These are phyloP conservation scores for Penicillium sp. DNA, from an alignment of 2,329 filamentous ascomycete genomes.

Conservation along the genomic window DNA sequence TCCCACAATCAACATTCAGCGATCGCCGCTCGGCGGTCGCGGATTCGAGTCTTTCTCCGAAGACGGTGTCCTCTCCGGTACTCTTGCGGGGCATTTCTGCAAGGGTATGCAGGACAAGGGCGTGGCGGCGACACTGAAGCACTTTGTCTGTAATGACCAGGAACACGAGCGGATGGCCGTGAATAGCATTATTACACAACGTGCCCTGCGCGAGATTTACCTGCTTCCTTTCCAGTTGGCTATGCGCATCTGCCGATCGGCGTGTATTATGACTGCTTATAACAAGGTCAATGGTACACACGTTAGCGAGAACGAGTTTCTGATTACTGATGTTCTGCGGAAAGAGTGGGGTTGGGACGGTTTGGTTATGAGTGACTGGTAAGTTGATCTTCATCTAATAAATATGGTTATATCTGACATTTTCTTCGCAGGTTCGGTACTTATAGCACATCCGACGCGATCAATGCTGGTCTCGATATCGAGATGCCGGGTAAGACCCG, in stretches of 20 bases:
- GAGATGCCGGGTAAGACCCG: slow-evolving; percentile 50
- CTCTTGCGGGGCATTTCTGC: slow-evolving; percentile 69
- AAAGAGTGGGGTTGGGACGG: slow-evolving; percentile 50
- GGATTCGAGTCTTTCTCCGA: slow-evolving; percentile 88
- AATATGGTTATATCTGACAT: neutral
- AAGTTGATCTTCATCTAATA: slow-evolving; percentile 4
- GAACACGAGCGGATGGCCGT: slow-evolving; percentile 47
- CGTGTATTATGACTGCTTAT: slow-evolving; percentile 60
- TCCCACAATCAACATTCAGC: slow-evolving; percentile 78
- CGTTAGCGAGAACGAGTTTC: slow-evolving; percentile 42
- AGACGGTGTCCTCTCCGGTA: slow-evolving; percentile 74
- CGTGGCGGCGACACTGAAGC: slow-evolving; percentile 76
- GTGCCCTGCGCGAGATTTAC: slow-evolving; percentile 63
- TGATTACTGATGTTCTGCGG: slow-evolving; percentile 47
- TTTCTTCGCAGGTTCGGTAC: slow-evolving; percentile 41
- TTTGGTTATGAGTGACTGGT: slow-evolving; percentile 50
- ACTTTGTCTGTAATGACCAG: slow-evolving; percentile 50
- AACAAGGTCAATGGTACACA: slow-evolving; percentile 56
- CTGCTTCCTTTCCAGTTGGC: slow-evolving; percentile 64
- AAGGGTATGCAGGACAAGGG: slow-evolving; percentile 71
- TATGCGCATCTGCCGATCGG: slow-evolving; percentile 55
- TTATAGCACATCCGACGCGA: slow-evolving; percentile 46
- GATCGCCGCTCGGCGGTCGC: slow-evolving; percentile 77
- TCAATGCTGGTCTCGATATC: slow-evolving; percentile 48
- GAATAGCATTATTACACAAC: slow-evolving; percentile 46